These are phyloP conservation scores for Claviceps purpurea DNA, from an alignment of 2,329 filamentous ascomycete species.

Conservation along the genomic window DNA sequence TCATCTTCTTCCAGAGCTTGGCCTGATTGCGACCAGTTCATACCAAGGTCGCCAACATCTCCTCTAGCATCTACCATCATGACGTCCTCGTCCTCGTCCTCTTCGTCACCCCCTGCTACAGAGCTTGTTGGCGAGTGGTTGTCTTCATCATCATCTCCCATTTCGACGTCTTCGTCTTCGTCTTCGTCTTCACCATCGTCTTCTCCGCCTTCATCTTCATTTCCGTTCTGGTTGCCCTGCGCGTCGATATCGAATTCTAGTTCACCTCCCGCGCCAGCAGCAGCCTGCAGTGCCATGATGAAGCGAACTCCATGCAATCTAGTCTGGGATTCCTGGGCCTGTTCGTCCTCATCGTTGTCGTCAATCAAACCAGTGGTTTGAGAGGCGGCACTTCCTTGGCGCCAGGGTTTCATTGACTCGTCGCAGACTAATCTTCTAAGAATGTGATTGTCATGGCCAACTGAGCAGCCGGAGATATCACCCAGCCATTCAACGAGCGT, in stretches of 20 bases:
- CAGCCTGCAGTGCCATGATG: constrained; percentile 23
- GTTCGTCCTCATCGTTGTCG: constrained; percentile 34
- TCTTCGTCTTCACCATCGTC: constrained; percentile 43
- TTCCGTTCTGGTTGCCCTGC: constrained; percentile 35
- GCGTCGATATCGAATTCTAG: constrained; percentile 18
- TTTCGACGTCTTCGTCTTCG: constrained; percentile 41
- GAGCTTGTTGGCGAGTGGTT: constrained; percentile 21
- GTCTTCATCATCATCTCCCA: constrained; percentile 26
- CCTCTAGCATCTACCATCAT: constrained; percentile 42
- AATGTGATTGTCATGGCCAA: constrained; percentile 67
- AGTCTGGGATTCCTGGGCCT: constrained; percentile 26
- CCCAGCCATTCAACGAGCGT: constrained; percentile 92
- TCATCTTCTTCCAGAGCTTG: constrained; percentile 63
- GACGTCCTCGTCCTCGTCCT: constrained; percentile 41
- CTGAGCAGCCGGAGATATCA: constrained; percentile 81
- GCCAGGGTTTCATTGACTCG: constrained; percentile 80
- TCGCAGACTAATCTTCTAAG: constrained; percentile 76
- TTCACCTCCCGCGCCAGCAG: constrained; percentile 15
- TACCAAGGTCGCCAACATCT: constrained; percentile 30
- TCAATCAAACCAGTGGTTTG: constrained; percentile 44
- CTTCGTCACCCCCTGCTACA: constrained; percentile 27
- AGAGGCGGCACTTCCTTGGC: constrained; percentile 66
- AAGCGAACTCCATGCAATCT: constrained; percentile 21
- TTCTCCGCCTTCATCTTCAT: constrained; percentile 41
- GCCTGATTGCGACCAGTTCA: constrained; percentile 42